Evolutionary conservation across 2,329 filamentous ascomycete species (phyloP), one percentile per base, ranked within the genome.

Genomic region (Talaromyces rugulosus): DNA sequence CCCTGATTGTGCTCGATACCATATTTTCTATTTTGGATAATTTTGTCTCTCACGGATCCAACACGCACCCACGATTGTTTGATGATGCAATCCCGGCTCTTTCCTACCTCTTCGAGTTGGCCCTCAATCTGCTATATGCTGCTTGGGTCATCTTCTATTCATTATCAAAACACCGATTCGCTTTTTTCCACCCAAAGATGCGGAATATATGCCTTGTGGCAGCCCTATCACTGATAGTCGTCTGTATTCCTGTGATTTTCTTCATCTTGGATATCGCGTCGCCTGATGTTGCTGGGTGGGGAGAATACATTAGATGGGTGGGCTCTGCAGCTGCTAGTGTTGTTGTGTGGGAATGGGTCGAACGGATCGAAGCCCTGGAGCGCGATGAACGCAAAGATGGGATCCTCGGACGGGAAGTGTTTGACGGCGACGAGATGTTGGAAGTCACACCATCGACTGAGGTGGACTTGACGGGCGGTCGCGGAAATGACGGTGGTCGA

Each of bases 281-380:
- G 69, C 89, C 91, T 30, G 87, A 91, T 64, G 89, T 96, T 64
- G 91, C 91, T 44, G 91, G 90, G 8, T 97, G 93, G 93, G 93
- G 93, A 71, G 93, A 96, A 71, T 97, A 96, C 71, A 93, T 96
- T 53, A 84, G 92, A 70, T 97, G 93, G 93, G 93, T 96, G n/a
- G 93, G 93, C 55, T 92, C 92, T 1, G 92, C 93, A 0, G 92
- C 92, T 1, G 93, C 93, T 31, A 96, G 92, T 76, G 93, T 96
- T n/a, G 91, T 96, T 27, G 93, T 97, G 2, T 97, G 93, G 93
- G 93, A 97, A 75, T 97, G 93, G 93, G 93, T 97, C 3, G 93
- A 97, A 75, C 85, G 93, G 30, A 97, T 97, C 56, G 93, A 97
- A 74, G 91, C 92, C 0, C 77, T 96, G 64, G 93, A 97, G 78